Percentiles rank a stretch among this genome's conserved stretches.
phyloP scores from a whole-genome alignment of 768 basidiomycete genomes.

The Serendipita sp. region DNA sequence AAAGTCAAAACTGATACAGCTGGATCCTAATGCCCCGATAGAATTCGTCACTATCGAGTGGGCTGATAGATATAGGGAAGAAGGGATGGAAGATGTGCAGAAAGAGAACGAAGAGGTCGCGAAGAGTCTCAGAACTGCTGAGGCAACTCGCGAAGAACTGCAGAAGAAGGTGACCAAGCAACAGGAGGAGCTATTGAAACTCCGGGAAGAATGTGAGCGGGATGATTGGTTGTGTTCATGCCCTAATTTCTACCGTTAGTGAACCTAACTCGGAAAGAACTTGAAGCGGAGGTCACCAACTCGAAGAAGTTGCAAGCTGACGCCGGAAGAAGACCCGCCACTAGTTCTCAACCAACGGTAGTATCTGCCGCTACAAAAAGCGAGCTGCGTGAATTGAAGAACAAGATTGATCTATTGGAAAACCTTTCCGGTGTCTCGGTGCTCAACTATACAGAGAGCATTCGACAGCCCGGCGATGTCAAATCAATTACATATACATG shows the following conservation, averaged over 20 bases:
- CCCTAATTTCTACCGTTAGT: neutral
- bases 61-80: neutral
- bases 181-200: neutral
- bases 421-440: neutral
- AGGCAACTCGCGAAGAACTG: neutral
- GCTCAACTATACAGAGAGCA: neutral
- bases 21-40: neutral
- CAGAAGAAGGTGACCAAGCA: neutral
- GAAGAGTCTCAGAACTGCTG: neutral
- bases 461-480: neutral
- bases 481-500: neutral
- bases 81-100: neutral
- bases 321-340: neutral
- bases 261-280: neutral
- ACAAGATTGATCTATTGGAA: neutral
- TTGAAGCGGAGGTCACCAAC: neutral
- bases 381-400: neutral
- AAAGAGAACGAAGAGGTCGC: neutral
- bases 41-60: neutral
- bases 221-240: neutral
- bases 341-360: neutral
- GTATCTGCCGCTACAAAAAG: neutral
- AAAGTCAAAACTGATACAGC: neutral
- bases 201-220: neutral
- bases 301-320: constrained; percentile 7